Evolutionary conservation across 768 basidiomycete species (phyloP).

Genomic region (Podaxis pistillaris): DNA sequence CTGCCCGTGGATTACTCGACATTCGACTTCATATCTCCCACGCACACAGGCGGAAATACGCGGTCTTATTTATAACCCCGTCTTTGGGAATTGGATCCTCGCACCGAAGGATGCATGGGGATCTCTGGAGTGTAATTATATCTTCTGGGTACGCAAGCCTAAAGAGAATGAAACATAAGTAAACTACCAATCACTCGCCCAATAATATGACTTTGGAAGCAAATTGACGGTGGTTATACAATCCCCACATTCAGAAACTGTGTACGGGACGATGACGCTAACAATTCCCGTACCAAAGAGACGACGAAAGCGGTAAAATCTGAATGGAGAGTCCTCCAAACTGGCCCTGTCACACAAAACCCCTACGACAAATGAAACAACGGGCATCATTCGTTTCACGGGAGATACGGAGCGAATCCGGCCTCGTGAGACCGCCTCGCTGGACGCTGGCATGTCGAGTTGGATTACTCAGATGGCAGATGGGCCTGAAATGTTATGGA

Average conservation of each 20-base stretch:
- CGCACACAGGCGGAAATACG: constrained; percentile 76
- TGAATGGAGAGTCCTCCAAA: too few species aligned
- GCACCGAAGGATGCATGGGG: constrained; percentile 56
- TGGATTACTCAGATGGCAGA: too few species aligned
- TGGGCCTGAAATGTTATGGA: too few species aligned
- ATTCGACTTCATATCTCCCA: constrained; percentile 44
- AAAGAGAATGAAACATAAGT: background rate
- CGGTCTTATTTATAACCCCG: constrained; percentile 74
- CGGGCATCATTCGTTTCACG: too few species aligned
- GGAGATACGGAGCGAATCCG: too few species aligned
- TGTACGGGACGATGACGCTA: background rate
- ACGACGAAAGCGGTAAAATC: too few species aligned
- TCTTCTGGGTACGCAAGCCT: constrained; percentile 88
- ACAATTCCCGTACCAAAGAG: too few species aligned
- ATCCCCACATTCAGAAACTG: background rate
- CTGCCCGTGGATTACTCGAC: constrained; percentile 58
- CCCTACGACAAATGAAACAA: too few species aligned
- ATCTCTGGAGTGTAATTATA: constrained; percentile 67
- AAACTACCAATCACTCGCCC: background rate
- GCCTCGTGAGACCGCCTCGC: too few species aligned
- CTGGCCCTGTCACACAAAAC: too few species aligned
- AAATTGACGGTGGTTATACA: background rate
- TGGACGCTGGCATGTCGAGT: too few species aligned
- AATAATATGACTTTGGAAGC: background rate
- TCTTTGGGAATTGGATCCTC: constrained; percentile 68